These are phyloP conservation scores for Globisporangium splendens DNA, from an alignment of 352 stramenopile species.

Conservation along the genomic window DNA sequence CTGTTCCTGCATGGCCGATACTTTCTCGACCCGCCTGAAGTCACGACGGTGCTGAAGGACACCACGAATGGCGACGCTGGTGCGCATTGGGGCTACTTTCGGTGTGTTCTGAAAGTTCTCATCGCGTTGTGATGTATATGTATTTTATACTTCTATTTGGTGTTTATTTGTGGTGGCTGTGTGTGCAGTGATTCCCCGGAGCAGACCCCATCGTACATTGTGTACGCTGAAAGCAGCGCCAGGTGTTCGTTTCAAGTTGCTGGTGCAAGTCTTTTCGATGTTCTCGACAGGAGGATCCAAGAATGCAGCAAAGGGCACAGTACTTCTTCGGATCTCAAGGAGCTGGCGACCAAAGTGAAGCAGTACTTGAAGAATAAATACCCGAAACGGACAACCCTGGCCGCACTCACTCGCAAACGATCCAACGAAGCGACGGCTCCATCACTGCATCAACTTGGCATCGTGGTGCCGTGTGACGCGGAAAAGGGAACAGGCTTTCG, in stretches of 20 bases:
- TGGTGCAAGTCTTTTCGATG: slow-evolving; percentile 33
- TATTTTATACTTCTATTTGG: too few relatives aligned
- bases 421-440: slow-evolving; percentile 24
- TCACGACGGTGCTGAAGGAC: slow-evolving; percentile 32
- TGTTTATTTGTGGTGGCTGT: too few relatives aligned
- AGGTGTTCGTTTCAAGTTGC: slow-evolving; percentile 38
- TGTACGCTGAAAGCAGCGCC: slow-evolving; percentile 23
- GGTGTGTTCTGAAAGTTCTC: slow-evolving; percentile 18
- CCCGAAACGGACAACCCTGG: slow-evolving; percentile 7
- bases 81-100: slow-evolving; percentile 52
- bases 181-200: slow-evolving; percentile 34
- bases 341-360: slow-evolving; percentile 1
- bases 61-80: slow-evolving; percentile 10
- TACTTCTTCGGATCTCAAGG: background rate
- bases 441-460: slow-evolving; percentile 43
- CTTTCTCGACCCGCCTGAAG: slow-evolving; percentile 52
- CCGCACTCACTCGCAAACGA: slow-evolving; percentile 23
- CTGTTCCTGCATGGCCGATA: slow-evolving; percentile 50
- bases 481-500: slow-evolving; percentile 55
- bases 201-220: slow-evolving; percentile 36
- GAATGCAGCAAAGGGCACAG: background rate
- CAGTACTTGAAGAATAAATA: background rate
- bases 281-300: slow-evolving; percentile 20
- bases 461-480: slow-evolving; percentile 44
- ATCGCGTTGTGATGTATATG: background rate